These are phyloP conservation scores for Naumovozyma castellii DNA, from an alignment of 805 yeast genomes.

Conservation along the genomic window DNA sequence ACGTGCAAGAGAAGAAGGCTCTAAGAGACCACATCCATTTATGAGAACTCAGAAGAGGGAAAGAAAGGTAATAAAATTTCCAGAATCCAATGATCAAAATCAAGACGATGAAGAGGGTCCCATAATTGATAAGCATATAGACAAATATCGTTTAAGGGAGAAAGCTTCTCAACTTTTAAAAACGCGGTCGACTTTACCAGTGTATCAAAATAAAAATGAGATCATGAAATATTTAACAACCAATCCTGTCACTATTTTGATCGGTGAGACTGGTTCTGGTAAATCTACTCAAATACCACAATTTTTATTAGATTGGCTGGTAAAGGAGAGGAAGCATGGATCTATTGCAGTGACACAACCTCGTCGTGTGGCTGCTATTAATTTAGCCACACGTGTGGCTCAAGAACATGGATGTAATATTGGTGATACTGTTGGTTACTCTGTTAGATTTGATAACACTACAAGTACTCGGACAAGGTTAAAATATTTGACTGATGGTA, in stretches of 20 bases:
- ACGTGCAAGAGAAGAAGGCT: too few species aligned
- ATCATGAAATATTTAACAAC: constrained; percentile 45
- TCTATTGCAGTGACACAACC: constrained; percentile 92
- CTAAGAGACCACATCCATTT: constrained; percentile 8
- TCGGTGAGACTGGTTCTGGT: constrained; percentile 98
- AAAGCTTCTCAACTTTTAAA: constrained; percentile 39
- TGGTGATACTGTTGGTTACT: constrained; percentile 83
- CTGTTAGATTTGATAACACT: constrained; percentile 80
- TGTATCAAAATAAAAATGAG: constrained; percentile 58
- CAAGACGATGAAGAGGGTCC: constrained; percentile 2
- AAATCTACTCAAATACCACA: constrained; percentile 97
- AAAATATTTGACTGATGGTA: constrained; percentile 93
- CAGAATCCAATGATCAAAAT: constrained; percentile 23
- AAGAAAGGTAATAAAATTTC: constrained; percentile 31
- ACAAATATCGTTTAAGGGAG: constrained; percentile 22
- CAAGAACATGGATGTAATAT: constrained; percentile 71
- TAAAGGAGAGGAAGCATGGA: constrained; percentile 30
- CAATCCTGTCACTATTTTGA: constrained; percentile 65
- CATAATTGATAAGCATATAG: constrained; percentile 13
- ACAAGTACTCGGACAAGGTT: constrained; percentile 53
- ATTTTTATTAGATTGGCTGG: constrained; percentile 47
- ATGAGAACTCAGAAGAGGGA: constrained; percentile 3
- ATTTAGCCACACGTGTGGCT: constrained; percentile 84
- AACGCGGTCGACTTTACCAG: constrained; percentile 57
- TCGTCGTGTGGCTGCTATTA: constrained; percentile 94